Base-by-base conservation (phyloP, 306 rosid species). In the Heteromeles arbutifolia region DNA sequence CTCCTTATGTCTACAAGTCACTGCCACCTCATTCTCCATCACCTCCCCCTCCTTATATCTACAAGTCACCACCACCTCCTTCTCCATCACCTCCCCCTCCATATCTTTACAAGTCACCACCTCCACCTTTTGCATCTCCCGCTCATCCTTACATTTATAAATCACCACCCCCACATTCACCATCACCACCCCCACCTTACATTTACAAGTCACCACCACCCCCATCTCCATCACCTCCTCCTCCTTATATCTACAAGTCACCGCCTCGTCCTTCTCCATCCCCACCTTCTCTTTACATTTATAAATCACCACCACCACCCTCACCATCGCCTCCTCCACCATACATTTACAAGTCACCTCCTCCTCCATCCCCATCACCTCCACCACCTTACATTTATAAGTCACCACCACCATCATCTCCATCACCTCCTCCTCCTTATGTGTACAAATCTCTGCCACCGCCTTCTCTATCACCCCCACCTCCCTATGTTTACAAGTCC, bases 281-380 rank as follows among this genome's bases (percentile, higher is more conserved):
- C 1, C 70, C 44, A 0, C 48, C 78, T 4, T 63, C 78, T 0
- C 62, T 48, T 43, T 43, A 43, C 48, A 43, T 43, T 43, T 43
- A 43, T 43, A 43, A 43, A 43, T 3, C 21, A 37, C 48, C 48
- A 43, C 48, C 15, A 3, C 4, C 48, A 43, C 14, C 15, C 0
- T 43, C 48, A 3, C 4, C 48, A 2, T 37, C 17, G 4, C 34
- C 6, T 31, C 34, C 34, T 31, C 34, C 34, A 31, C 5, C 34
- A 31, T 66, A 78, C 3, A 8, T 13, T 1, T 71, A 78, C 54
- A 21, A 21, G 3, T 78, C 82, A 22, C 82, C 77, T 2, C 82
- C 82, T 9, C 77, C 81, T 8, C 82, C 82, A 7, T 18, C 29
- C 44, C 37, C 13, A 41, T 41, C 45, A 41, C 45, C 45, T 12